Conservation (phyloP, 208 protist species). For the Phytomonas francai region DNA sequence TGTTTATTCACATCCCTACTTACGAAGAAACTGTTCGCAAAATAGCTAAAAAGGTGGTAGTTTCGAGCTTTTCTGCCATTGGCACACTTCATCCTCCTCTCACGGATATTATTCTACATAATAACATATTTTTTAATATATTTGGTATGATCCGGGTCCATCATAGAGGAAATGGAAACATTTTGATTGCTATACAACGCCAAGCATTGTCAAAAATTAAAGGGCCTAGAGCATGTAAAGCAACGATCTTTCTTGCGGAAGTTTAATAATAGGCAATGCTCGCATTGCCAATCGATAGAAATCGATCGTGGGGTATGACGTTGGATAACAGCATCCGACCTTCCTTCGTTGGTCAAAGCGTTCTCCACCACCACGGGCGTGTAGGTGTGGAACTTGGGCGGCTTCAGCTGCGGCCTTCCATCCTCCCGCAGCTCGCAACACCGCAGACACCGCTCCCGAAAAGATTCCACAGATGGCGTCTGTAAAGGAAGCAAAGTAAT, state of each 20-base stretch:
- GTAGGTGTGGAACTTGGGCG: background rate
- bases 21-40: no score
- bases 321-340: constrained; percentile 27
- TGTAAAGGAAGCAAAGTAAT: no score
- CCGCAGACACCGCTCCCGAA: no score
- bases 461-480: no score
- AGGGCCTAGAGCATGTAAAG: constrained; percentile 62
- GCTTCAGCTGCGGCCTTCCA: no score
- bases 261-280: constrained; percentile 52
- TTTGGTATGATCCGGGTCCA: constrained; percentile 55
- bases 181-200: constrained; percentile 49
- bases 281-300: constrained; percentile 76
- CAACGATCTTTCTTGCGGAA: constrained; percentile 59
- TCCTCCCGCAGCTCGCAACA: no score
- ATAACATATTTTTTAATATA: constrained; percentile 19
- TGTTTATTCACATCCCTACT: no score
- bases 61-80: background rate
- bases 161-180: constrained; percentile 29
- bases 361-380: constrained; percentile 4
- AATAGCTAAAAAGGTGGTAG: background rate
- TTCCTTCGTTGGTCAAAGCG: constrained; percentile 12
- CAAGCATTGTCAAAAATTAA: constrained; percentile 28
- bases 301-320: constrained; percentile 53
- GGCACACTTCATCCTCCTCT: background rate
- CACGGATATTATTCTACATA: background rate